A percentile compares a stretch with the other conserved stretches of the same genome.
Evolutionary conservation across 2,329 filamentous ascomycete species (phyloP).

Genomic region (Chaetomiaceae sp.): DNA sequence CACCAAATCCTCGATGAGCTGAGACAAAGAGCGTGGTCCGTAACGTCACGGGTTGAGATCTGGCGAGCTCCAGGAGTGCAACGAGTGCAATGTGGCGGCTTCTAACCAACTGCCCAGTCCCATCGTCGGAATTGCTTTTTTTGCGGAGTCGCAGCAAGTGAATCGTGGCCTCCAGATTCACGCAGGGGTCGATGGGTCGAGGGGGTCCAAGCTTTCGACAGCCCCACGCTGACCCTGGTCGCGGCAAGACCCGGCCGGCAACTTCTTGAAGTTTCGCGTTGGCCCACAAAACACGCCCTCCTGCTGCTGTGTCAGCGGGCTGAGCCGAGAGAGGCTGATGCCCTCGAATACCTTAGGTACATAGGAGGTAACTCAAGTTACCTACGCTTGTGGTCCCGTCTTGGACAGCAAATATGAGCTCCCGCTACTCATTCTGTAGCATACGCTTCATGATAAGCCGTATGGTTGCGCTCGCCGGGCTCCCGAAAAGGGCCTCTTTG

Average conservation of each 20-base stretch:
- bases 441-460: too few relatives aligned
- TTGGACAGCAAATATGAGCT: too few relatives aligned
- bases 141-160: conserved; percentile 17
- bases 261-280: too few relatives aligned
- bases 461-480: too few relatives aligned
- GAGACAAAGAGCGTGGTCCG: conserved; percentile 10
- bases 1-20: background rate
- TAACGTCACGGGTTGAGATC: background rate
- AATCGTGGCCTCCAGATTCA: conserved; percentile 35
- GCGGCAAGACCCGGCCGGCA: background rate
- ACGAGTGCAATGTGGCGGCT: conserved; percentile 18
- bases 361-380: too few relatives aligned
- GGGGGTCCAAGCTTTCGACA: conserved; percentile 24
- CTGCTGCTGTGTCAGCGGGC: too few relatives aligned
- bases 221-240: background rate
- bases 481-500: too few relatives aligned
- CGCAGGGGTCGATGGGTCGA: background rate
- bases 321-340: too few relatives aligned
- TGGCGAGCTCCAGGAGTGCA: conserved; percentile 11
- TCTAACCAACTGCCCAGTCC: conserved; percentile 8
- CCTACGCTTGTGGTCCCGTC: too few relatives aligned
- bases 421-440: too few relatives aligned
- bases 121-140: conserved; percentile 10
- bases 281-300: too few relatives aligned
- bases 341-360: too few relatives aligned